Percentiles rank a stretch among this genome's conserved stretches.
Evolutionary conservation across 495 filamentous ascomycete species (phyloP).

Genomic region (Rusavskia elegans): DNA sequence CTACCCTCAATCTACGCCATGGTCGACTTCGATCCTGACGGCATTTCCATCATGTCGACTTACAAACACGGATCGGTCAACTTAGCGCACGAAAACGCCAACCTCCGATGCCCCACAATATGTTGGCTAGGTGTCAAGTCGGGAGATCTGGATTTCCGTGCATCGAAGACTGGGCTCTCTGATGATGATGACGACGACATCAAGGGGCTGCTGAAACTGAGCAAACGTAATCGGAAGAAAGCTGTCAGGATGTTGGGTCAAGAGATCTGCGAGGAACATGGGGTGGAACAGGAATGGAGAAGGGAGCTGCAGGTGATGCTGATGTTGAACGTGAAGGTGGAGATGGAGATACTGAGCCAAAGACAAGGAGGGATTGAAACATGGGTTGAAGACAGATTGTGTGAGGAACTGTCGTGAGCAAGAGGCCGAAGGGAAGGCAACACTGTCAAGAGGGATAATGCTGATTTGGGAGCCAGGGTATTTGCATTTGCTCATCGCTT

Average conservation of each 20-base stretch:
- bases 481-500: too few relatives aligned
- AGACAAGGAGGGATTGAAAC: conserved; percentile 36
- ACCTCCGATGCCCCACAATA: conserved; percentile 39
- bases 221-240: conserved; percentile 49
- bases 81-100: conserved; percentile 52
- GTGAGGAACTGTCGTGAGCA: background rate
- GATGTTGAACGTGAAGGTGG: conserved; percentile 71
- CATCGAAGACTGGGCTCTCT: conserved; percentile 5
- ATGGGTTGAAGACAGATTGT: conserved; percentile 44
- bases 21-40: conserved; percentile 74
- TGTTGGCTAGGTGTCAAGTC: conserved; percentile 63
- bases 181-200: conserved; percentile 6
- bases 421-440: background rate
- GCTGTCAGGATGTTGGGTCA: conserved; percentile 48
- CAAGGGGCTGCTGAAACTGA: conserved; percentile 38
- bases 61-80: conserved; percentile 73
- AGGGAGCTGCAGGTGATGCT: conserved; percentile 73
- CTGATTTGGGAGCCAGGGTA: too few relatives aligned
- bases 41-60: conserved; percentile 68
- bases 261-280: conserved; percentile 29
- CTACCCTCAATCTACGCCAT: conserved; percentile 45
- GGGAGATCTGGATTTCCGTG: conserved; percentile 30
- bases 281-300: conserved; percentile 36
- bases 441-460: too few relatives aligned
- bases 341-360: conserved; percentile 70